phyloP scores from a whole-genome alignment of 345 rosid genomes.

The Raphanus raphanistrum region DNA sequence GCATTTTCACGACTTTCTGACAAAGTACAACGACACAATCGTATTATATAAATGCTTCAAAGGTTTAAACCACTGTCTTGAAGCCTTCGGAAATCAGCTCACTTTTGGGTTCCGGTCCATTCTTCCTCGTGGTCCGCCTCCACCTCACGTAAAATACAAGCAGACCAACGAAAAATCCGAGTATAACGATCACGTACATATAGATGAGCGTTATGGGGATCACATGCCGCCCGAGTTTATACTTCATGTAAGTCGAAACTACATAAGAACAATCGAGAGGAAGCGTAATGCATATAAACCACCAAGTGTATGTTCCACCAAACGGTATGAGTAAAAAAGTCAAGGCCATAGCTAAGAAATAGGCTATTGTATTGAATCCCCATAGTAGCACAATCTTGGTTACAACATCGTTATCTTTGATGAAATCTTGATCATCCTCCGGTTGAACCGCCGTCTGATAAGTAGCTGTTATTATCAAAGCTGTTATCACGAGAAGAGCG shows the following conservation, averaged over 20 bases:
- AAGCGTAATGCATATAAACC: background rate
- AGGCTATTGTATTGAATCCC: conserved; percentile 14
- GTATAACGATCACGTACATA: background rate
- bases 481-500: conserved; percentile 34
- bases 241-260: background rate
- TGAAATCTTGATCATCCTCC: background rate
- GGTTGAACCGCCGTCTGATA: background rate
- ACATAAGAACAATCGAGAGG: conserved; percentile 6
- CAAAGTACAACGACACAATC: background rate
- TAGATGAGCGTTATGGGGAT: background rate
- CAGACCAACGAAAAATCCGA: background rate
- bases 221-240: background rate
- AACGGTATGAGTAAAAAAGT: conserved; percentile 26
- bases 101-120: background rate
- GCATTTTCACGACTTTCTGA: background rate
- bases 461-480: conserved; percentile 33
- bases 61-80: background rate
- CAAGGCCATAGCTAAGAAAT: background rate
- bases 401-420: background rate
- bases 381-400: background rate
- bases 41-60: background rate
- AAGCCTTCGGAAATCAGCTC: conserved; percentile 9
- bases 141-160: background rate
- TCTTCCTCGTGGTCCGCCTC: conserved; percentile 7
- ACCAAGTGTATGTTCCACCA: conserved; percentile 17